phyloP scores from a whole-genome alignment of 2,329 filamentous ascomycete genomes.

The Cytospora piceae region DNA sequence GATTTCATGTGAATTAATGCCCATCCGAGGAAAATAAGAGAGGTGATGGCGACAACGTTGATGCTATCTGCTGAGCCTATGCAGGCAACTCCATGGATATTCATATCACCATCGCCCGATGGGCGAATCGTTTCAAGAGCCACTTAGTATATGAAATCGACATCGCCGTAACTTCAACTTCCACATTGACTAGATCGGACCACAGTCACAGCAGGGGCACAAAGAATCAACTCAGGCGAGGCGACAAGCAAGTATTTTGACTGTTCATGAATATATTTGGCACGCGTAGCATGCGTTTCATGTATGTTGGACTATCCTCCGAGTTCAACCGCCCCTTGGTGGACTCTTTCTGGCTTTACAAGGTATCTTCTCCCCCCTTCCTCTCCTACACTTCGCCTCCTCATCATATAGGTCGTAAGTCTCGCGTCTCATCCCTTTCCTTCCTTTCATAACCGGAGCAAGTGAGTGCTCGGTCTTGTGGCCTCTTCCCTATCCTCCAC shows the following conservation, averaged over 20 bases:
- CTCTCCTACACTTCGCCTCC: slow-evolving; percentile 7
- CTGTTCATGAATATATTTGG: slow-evolving; percentile 21
- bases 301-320: slow-evolving; percentile 1
- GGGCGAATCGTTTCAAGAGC: too few species aligned
- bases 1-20: too few species aligned
- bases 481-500: background rate
- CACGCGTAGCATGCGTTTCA: slow-evolving; percentile 23
- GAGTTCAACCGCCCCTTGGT: slow-evolving; percentile 1
- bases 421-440: slow-evolving; percentile 15
- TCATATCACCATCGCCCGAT: too few species aligned
- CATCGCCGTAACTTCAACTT: too few species aligned
- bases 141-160: too few species aligned
- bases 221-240: background rate
- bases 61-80: too few species aligned
- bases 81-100: too few species aligned
- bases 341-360: background rate
- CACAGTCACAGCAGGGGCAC: background rate
- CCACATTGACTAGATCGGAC: too few species aligned
- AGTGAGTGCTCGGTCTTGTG: slow-evolving; percentile 6
- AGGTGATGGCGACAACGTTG: too few species aligned
- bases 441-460: slow-evolving; percentile 5
- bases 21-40: too few species aligned
- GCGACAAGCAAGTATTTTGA: slow-evolving; percentile 18
- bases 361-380: slow-evolving; percentile 18
- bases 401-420: slow-evolving; percentile 27